phyloP scores from a whole-genome alignment of 768 basidiomycete genomes.

The Leccinum disarticulatum region DNA sequence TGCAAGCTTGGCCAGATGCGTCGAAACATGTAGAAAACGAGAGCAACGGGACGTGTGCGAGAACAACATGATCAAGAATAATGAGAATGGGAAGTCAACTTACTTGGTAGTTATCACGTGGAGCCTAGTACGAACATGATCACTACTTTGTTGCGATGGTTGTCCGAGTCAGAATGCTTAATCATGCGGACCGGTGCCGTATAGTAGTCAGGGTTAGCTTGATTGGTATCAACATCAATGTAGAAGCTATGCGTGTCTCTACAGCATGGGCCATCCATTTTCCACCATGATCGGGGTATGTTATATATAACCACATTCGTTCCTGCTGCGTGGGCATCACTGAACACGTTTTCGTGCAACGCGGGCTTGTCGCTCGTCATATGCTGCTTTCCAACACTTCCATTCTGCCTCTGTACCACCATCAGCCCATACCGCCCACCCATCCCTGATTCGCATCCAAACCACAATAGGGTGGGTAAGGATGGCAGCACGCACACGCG shows the following conservation, averaged over 20 bases:
- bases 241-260: constrained; percentile 2
- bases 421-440: constrained; percentile 80
- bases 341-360: constrained; percentile 19
- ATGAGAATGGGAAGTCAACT: not conserved
- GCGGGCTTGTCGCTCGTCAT: constrained; percentile 42
- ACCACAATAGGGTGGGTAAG: constrained; percentile 54
- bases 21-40: constrained; percentile 10
- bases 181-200: not conserved
- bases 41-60: not conserved
- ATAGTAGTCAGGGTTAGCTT: not conserved
- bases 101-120: not conserved
- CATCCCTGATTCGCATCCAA: constrained; percentile 76
- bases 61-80: constrained; percentile 1
- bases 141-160: too few species aligned
- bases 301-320: not conserved
- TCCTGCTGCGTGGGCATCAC: constrained; percentile 4
- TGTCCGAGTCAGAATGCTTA: too few species aligned
- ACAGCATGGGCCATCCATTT: constrained; percentile 39
- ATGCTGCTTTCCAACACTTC: constrained; percentile 59
- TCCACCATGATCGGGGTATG: constrained; percentile 45
- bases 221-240: not conserved
- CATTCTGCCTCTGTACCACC: constrained; percentile 77
- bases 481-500: constrained; percentile 46
- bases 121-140: too few species aligned
- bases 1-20: constrained; percentile 3